Evolutionary conservation across 805 yeast species (phyloP).

Genomic region (Wickerhamomyces queroliae): DNA sequence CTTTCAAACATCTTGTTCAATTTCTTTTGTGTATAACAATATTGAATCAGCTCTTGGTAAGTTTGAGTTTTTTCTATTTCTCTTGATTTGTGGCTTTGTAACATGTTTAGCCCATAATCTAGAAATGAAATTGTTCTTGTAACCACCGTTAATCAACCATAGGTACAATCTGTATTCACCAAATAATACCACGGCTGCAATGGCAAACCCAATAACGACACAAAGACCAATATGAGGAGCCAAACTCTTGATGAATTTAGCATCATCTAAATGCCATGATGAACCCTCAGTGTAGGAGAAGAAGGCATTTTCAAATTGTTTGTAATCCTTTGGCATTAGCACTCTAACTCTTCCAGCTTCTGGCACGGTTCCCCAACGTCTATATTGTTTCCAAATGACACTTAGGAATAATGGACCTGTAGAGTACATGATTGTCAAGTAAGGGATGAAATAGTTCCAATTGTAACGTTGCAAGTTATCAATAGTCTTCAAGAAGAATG

Average conservation of each 20-base stretch:
- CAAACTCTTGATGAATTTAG: conserved; percentile 65
- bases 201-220: conserved; percentile 60
- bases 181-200: conserved; percentile 43
- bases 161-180: conserved; percentile 41
- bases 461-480: conserved; percentile 59
- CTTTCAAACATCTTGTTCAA: not conserved
- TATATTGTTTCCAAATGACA: conserved; percentile 82
- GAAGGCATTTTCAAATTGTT: conserved; percentile 52
- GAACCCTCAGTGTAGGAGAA: conserved; percentile 78
- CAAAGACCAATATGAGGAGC: conserved; percentile 72
- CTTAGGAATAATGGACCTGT: conserved; percentile 89
- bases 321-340: conserved; percentile 69
- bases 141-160: conserved; percentile 29
- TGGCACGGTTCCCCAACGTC: conserved; percentile 64
- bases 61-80: conserved; percentile 23
- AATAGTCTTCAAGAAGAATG: conserved; percentile 69
- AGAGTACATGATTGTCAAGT: conserved; percentile 86
- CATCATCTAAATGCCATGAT: conserved; percentile 91
- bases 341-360: conserved; percentile 63
- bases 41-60: conserved; percentile 1
- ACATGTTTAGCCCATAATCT: conserved; percentile 12
- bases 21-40: not conserved
- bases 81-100: conserved; percentile 13
- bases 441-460: conserved; percentile 76
- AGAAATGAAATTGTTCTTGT: conserved; percentile 14